Base-by-base conservation (phyloP, 306 rosid species). In the Dryas alaskensis region DNA sequence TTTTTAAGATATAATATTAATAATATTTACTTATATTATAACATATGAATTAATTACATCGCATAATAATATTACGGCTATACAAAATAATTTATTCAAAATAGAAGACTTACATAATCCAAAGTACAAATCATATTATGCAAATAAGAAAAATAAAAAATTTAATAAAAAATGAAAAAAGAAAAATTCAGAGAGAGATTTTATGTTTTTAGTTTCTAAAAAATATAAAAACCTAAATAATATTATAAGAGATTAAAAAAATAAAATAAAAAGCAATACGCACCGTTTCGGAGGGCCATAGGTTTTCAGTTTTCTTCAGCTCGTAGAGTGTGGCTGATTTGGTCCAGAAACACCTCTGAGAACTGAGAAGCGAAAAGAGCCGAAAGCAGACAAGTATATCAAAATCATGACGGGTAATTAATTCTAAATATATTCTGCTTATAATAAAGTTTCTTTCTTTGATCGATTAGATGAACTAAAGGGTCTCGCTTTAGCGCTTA, bases 331-430 rank as follows among this genome's bases (percentile, higher is more conserved):
- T 10, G 40, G n/a, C 65, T 60, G 51, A 72, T 68, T 69, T 49
- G 70, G 66, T 45, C 19, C 70, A 27, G 66, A 57, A 22, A 7
- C 60, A 9, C 64, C 78, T 47, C 80, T 81, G 27, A 9, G 60
- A 10, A 70, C 80, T 81, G 27, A 9, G 60, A 7, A 70, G 37
- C 11, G 44, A 7, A 60, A 77, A 71, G 68, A 70, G 73, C 60
- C 45, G n/a, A 62, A 65, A 46, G 44, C 58, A 22, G 19, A 81
- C 63, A 43, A 54, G 68, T 54, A 43, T 57, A 72, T 69, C 31
- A 37, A 72, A 82, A 76, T 61, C 82, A 91, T 91, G 97, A 83
- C 95, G 39, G 95, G 97, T 91, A 84, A 64, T 14, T 71, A 3
- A 17, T 8, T 22, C 10, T 25, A 47, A 63, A 11, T 50, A 40